Evolutionary conservation across 139 green algal species (phyloP), one percentile per base, ranked within the genome.

Genomic region (Diplosphaera chodatii): DNA sequence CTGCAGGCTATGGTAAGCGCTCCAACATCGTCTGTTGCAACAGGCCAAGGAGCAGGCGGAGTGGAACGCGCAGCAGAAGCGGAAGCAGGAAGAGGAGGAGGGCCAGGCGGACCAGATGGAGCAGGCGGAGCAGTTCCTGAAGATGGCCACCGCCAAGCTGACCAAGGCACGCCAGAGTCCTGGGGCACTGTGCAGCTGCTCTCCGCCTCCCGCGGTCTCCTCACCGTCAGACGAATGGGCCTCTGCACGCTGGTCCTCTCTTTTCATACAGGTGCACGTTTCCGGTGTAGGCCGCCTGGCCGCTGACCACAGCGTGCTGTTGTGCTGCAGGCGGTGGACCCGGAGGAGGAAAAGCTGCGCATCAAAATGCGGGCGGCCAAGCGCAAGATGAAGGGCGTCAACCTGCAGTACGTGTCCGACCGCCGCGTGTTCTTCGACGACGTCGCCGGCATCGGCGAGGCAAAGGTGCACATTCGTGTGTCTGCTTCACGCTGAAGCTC

Each of bases 361-460:
- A 48, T 68, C 30, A 59, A 62, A 1, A 55, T 76, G 68, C 69
- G 70, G 31, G 59, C 69, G 25, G 75, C 78, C 16, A 40, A 75
- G 66, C 67, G 74, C 34, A 56, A 80, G 65, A 83, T 91, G 73
- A 85, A 88, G 68, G 84, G 84, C 62, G 76, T 91, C 64, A 91
- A 91, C 69, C 74, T 91, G 69, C 84, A 89, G 75, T 87, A 89
- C 70, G 81, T 76, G 0, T 77, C 84, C 28, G 86, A 92, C 27
- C 85, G 92, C 48, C 83, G 84, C 75, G 85, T 96, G 64, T 91
- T 91, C 78, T 96, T 96, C 73, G 89, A 95, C 59, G 91, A 96
- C 78, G 85, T 96, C 48, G 90, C 90, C 20, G 91, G 91, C 28
- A 91, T 96, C 32, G 82, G 81, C 4, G 85, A 92, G 63, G 89